A percentile compares a stretch with the other conserved stretches of the same genome.
phyloP scores from a whole-genome alignment of 2,329 filamentous ascomycete genomes.

The Pseudogymnoascus sp. region DNA sequence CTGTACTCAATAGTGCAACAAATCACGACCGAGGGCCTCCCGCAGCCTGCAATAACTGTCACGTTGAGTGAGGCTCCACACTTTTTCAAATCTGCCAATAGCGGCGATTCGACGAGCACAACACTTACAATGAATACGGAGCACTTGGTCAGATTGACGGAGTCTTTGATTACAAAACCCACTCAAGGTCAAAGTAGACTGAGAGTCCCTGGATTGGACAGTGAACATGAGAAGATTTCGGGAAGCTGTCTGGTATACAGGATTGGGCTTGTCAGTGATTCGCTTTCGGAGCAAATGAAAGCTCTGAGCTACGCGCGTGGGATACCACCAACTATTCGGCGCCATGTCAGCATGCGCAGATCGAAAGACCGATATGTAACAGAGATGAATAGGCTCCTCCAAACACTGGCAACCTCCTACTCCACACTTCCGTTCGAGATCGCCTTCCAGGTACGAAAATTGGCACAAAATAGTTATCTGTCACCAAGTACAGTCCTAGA shows the following conservation, averaged over 20 bases:
- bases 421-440: constrained; percentile 41
- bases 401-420: constrained; percentile 21
- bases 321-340: constrained; percentile 26
- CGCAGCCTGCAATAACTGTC: constrained; percentile 35
- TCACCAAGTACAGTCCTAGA: constrained; percentile 42
- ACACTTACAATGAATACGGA: neutral
- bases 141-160: neutral
- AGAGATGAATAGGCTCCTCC: constrained; percentile 16
- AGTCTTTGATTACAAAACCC: neutral
- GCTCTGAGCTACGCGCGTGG: constrained; percentile 24
- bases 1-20: constrained; percentile 28
- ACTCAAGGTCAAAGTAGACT: constrained; percentile 9
- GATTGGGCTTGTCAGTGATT: constrained; percentile 24
- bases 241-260: constrained; percentile 44
- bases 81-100: constrained; percentile 30
- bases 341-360: constrained; percentile 11
- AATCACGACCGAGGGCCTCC: constrained; percentile 35
- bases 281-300: constrained; percentile 23
- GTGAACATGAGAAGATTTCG: constrained; percentile 30
- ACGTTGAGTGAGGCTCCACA: constrained; percentile 15
- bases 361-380: constrained; percentile 13
- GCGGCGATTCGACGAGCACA: neutral
- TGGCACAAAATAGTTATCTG: constrained; percentile 56
- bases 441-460: constrained; percentile 53
- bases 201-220: constrained; percentile 30